Evolutionary conservation across 2,329 filamentous ascomycete species (phyloP), one percentile per base, ranked within the genome.

Genomic region (Penicillium hesseltinei): DNA sequence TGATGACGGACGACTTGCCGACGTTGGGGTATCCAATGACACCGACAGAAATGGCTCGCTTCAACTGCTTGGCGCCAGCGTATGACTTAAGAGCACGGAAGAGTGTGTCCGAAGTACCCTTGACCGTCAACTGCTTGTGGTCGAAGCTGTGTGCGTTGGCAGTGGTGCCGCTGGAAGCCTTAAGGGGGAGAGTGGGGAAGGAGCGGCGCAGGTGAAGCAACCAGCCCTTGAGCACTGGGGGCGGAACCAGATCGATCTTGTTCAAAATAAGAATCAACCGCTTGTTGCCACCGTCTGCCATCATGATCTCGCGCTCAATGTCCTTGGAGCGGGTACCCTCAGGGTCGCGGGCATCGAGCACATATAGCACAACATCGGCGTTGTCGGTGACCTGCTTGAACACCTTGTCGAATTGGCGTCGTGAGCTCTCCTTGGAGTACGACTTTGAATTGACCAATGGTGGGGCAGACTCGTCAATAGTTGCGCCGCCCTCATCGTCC

Each of bases 21-120:
- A 96, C 92, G 73, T 97, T 97, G 68, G 92, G 92, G 75, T 96
- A 97, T 29, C 92, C 92, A 66, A 97, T 95, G 61, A 97, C 90
- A 63, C 92, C 92, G 59, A 97, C 92, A 21, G 90, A 92, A 68
- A 96, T 86, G 52, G 92, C 88, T 55, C 92, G 88, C 82, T 96
- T 96, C 65, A 97, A 80, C 72, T 95, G 88, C 68, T 90, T 89
- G 59, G 84, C 84, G 57, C 90, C 88, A 10, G 92, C 90, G 71
- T 90, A 97, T 43, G 90, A 88, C 81, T 97, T 97, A 60, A 97
- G 84, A 0, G 92, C 90, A 68, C 88, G 90, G 81, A 97, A 92
- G 10, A 97, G 84, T 0, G 91, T 87, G 52, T 89, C 83, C 5
- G 92, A 91, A 13, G 92, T 97, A 73, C 85, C 90, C 75, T 93